A percentile compares a stretch with the other conserved stretches of the same genome.
These are phyloP conservation scores for Erysimum pusillum DNA, from an alignment of 441 rosid genomes.

Conservation along the genomic window DNA sequence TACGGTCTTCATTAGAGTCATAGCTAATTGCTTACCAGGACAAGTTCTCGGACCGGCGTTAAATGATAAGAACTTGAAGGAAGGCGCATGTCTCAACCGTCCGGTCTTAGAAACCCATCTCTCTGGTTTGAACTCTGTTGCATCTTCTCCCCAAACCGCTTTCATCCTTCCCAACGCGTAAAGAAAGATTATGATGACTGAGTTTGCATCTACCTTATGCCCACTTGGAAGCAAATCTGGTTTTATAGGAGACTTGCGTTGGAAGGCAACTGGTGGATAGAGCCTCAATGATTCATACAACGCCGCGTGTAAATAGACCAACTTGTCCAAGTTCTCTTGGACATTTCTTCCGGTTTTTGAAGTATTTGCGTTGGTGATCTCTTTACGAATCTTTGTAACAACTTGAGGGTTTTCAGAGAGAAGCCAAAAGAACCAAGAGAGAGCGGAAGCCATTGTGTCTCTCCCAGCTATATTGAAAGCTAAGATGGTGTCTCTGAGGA, in stretches of 20 bases:
- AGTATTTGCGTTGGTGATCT: conserved; percentile 34
- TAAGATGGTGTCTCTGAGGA: conserved; percentile 52
- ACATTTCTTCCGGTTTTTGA: conserved; percentile 3
- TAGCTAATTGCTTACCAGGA: conserved; percentile 50
- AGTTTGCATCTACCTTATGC: conserved; percentile 15
- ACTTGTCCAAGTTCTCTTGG: conserved; percentile 25
- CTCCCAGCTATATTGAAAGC: conserved; percentile 52
- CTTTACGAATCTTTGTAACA: conserved; percentile 52
- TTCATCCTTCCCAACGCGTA: conserved; percentile 47
- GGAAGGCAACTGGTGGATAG: conserved; percentile 49
- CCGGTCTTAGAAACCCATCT: conserved; percentile 51
- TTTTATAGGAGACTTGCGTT: conserved; percentile 32
- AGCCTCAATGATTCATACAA: conserved; percentile 46
- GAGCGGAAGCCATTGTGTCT: conserved; percentile 51
- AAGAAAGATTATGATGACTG: conserved; percentile 28
- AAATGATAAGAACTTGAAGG: conserved; percentile 52
- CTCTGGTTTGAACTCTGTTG: conserved; percentile 47
- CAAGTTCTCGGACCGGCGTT: conserved; percentile 65
- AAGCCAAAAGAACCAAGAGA: conserved; percentile 56
- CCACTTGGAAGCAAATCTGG: conserved; percentile 51
- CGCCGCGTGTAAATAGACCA: conserved; percentile 50
- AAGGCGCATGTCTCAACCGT: conserved; percentile 40
- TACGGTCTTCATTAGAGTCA: conserved; percentile 57
- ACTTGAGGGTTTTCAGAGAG: conserved; percentile 51
- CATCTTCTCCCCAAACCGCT: conserved; percentile 46